These are phyloP conservation scores for Boletus sp. DNA, from an alignment of 768 basidiomycete genomes.

Conservation along the genomic window DNA sequence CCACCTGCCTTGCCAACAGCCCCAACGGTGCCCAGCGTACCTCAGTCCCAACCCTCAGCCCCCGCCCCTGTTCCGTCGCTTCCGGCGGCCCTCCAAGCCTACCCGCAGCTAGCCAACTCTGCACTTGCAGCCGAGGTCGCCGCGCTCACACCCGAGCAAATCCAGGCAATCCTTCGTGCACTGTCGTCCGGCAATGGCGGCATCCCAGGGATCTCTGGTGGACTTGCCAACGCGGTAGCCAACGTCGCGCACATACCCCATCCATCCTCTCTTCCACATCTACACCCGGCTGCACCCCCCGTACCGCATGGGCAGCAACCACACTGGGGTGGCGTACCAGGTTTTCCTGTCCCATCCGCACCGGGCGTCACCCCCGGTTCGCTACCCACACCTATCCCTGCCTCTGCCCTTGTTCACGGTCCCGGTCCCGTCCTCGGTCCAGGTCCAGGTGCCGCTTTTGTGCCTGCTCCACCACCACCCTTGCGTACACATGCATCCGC, in stretches of 20 bases:
- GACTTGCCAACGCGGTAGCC: constrained; percentile 26
- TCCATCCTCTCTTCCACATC: background rate
- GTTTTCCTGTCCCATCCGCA: constrained; percentile 24
- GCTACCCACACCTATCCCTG: background rate
- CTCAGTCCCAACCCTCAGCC: constrained; percentile 17
- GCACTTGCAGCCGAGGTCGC: constrained; percentile 70
- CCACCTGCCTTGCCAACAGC: constrained; percentile 31
- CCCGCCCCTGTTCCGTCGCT: constrained; percentile 13
- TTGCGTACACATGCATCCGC: background rate
- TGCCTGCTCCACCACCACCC: constrained; percentile 7
- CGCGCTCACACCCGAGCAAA: constrained; percentile 71
- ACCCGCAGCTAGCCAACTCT: constrained; percentile 40
- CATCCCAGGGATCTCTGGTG: constrained; percentile 28
- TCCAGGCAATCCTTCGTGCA: constrained; percentile 62
- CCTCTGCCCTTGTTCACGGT: background rate
- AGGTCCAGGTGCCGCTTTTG: background rate
- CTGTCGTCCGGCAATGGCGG: constrained; percentile 43
- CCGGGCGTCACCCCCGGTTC: background rate
- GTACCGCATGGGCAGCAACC: constrained; percentile 13
- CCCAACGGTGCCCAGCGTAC: constrained; percentile 7
- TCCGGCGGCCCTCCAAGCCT: constrained; percentile 27
- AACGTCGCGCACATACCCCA: constrained; percentile 18
- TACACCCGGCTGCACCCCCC: constrained; percentile 15
- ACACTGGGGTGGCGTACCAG: constrained; percentile 26
- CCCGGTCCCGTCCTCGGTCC: background rate